A percentile compares a stretch with the other conserved stretches of the same genome.
These are phyloP conservation scores for Mortierella sp. DNA, from an alignment of 371 early-diverging fungal genomes.

Conservation along the genomic window DNA sequence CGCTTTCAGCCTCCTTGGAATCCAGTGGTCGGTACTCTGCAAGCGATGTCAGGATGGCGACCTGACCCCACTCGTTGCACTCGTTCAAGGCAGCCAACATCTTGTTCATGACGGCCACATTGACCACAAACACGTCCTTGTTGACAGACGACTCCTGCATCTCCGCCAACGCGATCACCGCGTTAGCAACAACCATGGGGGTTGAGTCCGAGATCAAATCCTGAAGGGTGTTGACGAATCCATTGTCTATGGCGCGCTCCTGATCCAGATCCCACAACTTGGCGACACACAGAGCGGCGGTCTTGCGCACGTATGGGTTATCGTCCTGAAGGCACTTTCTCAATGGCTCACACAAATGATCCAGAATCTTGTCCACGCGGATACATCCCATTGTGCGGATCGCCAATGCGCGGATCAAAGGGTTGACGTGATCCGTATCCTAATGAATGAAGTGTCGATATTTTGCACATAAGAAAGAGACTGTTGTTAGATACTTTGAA, in stretches of 20 bases:
- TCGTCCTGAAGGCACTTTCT: constrained; percentile 85
- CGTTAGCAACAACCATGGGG: constrained; percentile 97
- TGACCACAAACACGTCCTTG: constrained; percentile 84
- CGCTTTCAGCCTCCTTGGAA: constrained; percentile 86
- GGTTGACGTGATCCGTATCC: constrained; percentile 96
- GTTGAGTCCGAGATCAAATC: constrained; percentile 94
- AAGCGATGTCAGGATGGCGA: constrained; percentile 58
- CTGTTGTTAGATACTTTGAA: not conserved
- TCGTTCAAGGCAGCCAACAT: constrained; percentile 95
- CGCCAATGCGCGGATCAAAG: constrained; percentile 95
- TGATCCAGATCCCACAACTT: constrained; percentile 89
- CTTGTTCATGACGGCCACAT: constrained; percentile 85
- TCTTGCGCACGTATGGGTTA: constrained; percentile 84
- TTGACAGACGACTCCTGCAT: constrained; percentile 88
- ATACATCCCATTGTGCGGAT: constrained; percentile 93
- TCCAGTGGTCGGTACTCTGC: constrained; percentile 89
- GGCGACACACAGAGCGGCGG: constrained; percentile 75
- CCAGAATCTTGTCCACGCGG: constrained; percentile 85
- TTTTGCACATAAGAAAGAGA: not conserved
- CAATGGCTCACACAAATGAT: constrained; percentile 89
- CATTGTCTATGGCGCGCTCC: constrained; percentile 80
- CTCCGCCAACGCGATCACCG: constrained; percentile 94
- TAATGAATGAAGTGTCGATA: constrained; percentile 32
- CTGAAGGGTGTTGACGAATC: constrained; percentile 88
- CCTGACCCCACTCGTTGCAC: constrained; percentile 76